Base-by-base conservation (phyloP, 352 stramenopile species). In the Blastocystis sp. region DNA sequence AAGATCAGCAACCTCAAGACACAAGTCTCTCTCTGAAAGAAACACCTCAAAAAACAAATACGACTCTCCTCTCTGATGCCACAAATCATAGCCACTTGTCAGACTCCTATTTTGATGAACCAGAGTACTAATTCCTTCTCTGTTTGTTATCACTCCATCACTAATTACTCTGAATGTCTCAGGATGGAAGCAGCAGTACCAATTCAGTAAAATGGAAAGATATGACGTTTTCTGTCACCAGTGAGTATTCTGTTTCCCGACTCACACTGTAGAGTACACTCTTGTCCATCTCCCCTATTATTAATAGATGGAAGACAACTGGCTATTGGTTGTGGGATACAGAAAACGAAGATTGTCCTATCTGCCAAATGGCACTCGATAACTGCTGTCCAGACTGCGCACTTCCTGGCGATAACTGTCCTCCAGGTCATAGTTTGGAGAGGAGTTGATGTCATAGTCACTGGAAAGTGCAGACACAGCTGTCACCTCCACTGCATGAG, bases 41-140 rank as follows among this genome's bases (percentile, higher is more conserved):
- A 34, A 34, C 30, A 34, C 30, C 30, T 34, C 30, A 34, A 34
- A 34, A 34, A 34, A 1, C 30, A 34, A 34, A 34, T 34, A 34
- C 30, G 30, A 34, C 30, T 34, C 30, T 34, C 30, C 30, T 1
- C 30, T 34, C 30, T 1, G 30, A 34, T 34, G 20, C 50, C 3
- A 59, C 50, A 59, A 59, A 59, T 13, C 11, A 59, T n/a, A 59
- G 20, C 2, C 11, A 59, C 11, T 59, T 59, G 20, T 81, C 70
- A 13, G 70, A 81, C 45, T 81, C 70, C 70, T 81, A 62, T 47
- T 81, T 63, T 63, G 70, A 81, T 64, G 70, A 81, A 81, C 70
- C 70, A 24, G 70, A 81, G 20, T 81, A 81, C 59, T 68, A 68
- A 68, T 68, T 26, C 59, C 65, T 81, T 64, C 26, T 2, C 30